Percentiles rank a stretch among this genome's conserved stretches.
These are phyloP conservation scores for Hanseniaspora meyeri DNA, from an alignment of 805 yeast genomes.

Conservation along the genomic window DNA sequence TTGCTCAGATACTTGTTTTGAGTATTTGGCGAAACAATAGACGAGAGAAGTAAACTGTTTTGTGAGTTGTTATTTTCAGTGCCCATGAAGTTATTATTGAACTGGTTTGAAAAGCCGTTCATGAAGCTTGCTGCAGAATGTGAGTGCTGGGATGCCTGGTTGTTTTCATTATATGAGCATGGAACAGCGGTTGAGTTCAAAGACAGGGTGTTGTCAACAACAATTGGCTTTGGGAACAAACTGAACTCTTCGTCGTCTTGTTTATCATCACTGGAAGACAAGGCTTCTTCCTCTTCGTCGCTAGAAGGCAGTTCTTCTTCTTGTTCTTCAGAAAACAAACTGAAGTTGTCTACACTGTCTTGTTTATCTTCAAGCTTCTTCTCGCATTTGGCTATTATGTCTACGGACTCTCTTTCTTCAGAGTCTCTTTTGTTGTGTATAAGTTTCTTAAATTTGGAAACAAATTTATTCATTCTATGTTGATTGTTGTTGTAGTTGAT, in stretches of 20 bases:
- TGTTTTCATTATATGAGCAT: conserved; percentile 21
- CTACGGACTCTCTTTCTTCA: neutral
- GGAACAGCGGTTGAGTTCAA: conserved; percentile 21
- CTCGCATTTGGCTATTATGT: neutral
- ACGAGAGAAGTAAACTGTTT: neutral
- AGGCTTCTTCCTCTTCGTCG: conserved; percentile 26
- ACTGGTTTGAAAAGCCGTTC: neutral
- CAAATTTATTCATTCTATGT: neutral
- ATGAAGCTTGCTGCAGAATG: neutral
- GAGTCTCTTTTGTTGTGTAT: neutral
- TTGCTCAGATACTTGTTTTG: neutral
- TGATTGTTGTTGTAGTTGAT: neutral
- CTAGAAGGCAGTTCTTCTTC: conserved; percentile 5
- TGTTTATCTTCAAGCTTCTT: neutral
- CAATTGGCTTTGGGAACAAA: conserved; percentile 22
- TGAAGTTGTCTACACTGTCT: neutral
- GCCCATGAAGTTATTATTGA: neutral
- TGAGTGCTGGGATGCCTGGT: neutral
- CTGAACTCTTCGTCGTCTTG: conserved; percentile 34
- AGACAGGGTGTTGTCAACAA: conserved; percentile 18
- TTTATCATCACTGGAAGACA: conserved; percentile 65
- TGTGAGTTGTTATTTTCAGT: neutral
- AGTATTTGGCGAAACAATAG: neutral
- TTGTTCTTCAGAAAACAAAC: conserved; percentile 1
- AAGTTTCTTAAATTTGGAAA: neutral